Evolutionary conservation across 2,329 filamentous ascomycete species (phyloP).

Genomic region (Tolypocladium amazonense): DNA sequence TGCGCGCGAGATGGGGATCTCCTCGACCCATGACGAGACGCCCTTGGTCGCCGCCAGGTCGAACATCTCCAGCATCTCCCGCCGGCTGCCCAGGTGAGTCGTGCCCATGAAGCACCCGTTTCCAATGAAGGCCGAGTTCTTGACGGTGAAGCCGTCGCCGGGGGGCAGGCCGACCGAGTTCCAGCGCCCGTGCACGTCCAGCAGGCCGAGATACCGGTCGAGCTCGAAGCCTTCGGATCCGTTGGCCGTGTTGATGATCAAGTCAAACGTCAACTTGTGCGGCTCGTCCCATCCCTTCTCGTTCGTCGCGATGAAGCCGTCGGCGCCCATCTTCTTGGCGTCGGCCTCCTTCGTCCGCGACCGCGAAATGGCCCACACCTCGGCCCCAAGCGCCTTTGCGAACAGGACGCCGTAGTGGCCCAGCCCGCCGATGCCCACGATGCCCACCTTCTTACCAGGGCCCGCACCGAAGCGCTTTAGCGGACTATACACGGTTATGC

Average conservation of each 20-base stretch:
- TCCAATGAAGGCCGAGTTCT: conserved; percentile 61
- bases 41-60: conserved; percentile 59
- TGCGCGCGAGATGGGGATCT: conserved; percentile 62
- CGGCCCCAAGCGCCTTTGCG: conserved; percentile 54
- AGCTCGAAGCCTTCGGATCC: conserved; percentile 59
- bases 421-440: conserved; percentile 63
- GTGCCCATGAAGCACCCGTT: conserved; percentile 67
- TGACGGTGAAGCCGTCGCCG: conserved; percentile 59
- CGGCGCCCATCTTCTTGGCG: conserved; percentile 46
- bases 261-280: conserved; percentile 57
- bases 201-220: conserved; percentile 60
- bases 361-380: conserved; percentile 52
- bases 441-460: conserved; percentile 68
- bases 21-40: conserved; percentile 60
- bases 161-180: conserved; percentile 73
- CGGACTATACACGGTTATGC: conserved; percentile 70
- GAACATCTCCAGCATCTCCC: conserved; percentile 63
- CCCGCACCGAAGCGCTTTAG: conserved; percentile 66
- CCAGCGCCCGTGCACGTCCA: conserved; percentile 75
- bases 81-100: conserved; percentile 59
- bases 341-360: conserved; percentile 50
- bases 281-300: conserved; percentile 47
- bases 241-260: conserved; percentile 67
- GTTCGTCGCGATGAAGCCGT: conserved; percentile 47
- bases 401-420: conserved; percentile 64